phyloP scores from a whole-genome alignment of 2,329 filamentous ascomycete genomes.

The Gliomastix tumulicola region DNA sequence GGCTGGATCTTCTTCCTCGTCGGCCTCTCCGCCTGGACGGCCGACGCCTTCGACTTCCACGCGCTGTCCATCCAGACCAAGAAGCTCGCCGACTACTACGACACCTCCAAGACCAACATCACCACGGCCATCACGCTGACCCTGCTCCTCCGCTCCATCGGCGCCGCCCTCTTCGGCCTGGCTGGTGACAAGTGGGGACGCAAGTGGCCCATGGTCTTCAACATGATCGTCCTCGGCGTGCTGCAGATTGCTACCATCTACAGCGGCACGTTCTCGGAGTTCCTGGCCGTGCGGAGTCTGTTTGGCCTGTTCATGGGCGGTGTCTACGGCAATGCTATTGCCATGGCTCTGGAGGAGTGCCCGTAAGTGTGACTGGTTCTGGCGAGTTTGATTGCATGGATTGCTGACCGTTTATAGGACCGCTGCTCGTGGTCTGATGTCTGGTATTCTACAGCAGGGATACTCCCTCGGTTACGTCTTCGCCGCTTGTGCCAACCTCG shows the following conservation, averaged over 20 bases:
- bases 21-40: slow-evolving; percentile 69
- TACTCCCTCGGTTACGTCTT: slow-evolving; percentile 76
- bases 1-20: slow-evolving; percentile 74
- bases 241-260: slow-evolving; percentile 74
- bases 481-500: slow-evolving; percentile 68
- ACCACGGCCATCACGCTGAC: slow-evolving; percentile 71
- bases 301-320: slow-evolving; percentile 79
- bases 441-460: slow-evolving; percentile 75
- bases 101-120: slow-evolving; percentile 54
- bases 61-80: slow-evolving; percentile 71
- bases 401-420: slow-evolving; percentile 24
- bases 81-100: slow-evolving; percentile 53
- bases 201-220: slow-evolving; percentile 78
- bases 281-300: slow-evolving; percentile 65
- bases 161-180: slow-evolving; percentile 69
- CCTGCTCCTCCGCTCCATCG: slow-evolving; percentile 65
- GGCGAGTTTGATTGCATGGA: not conserved
- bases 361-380: slow-evolving; percentile 36
- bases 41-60: slow-evolving; percentile 80
- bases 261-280: slow-evolving; percentile 62
- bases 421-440: slow-evolving; percentile 72
- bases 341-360: slow-evolving; percentile 70
- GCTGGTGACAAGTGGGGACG: slow-evolving; percentile 73
- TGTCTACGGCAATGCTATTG: slow-evolving; percentile 71
- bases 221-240: slow-evolving; percentile 65